phyloP scores from a whole-genome alignment of 2,329 filamentous ascomycete genomes.

The Talaromyces amestolkiae region DNA sequence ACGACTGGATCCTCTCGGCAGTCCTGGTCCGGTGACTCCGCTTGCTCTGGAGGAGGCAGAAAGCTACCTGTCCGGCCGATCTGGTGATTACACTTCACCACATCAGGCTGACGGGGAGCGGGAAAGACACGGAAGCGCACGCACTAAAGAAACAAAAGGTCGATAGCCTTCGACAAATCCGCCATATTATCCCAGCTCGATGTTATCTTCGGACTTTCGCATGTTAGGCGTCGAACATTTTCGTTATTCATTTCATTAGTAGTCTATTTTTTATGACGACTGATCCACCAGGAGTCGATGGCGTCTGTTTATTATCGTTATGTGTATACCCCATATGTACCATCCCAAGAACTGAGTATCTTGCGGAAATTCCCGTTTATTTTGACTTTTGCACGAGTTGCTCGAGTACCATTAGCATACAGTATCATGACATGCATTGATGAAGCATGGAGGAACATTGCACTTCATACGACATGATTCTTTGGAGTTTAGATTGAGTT shows the following conservation, averaged over 20 bases:
- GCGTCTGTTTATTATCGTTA: not conserved
- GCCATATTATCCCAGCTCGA: not conserved
- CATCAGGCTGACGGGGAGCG: constrained; percentile 20
- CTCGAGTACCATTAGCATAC: constrained; percentile 5
- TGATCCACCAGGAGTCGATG: not conserved
- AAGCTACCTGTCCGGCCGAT: constrained; percentile 41
- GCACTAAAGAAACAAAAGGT: constrained; percentile 17
- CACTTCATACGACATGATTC: not conserved
- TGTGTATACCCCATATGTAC: constrained; percentile 11
- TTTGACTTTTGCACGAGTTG: not conserved
- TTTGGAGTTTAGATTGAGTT: not conserved
- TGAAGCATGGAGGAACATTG: not conserved
- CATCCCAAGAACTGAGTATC: not conserved
- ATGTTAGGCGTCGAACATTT: not conserved
- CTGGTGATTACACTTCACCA: constrained; percentile 14
- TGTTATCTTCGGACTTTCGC: not conserved
- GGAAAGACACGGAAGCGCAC: constrained; percentile 7
- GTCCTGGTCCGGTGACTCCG: constrained; percentile 48
- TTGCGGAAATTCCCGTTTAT: not conserved
- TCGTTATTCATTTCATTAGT: not conserved
- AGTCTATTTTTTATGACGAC: constrained; percentile 2
- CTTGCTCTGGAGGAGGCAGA: constrained; percentile 42
- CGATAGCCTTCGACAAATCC: constrained; percentile 6
- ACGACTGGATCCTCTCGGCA: constrained; percentile 45
- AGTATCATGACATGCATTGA: constrained; percentile 3